These are phyloP conservation scores for Malus sieversii DNA, from an alignment of 306 rosid genomes.

Conservation along the genomic window DNA sequence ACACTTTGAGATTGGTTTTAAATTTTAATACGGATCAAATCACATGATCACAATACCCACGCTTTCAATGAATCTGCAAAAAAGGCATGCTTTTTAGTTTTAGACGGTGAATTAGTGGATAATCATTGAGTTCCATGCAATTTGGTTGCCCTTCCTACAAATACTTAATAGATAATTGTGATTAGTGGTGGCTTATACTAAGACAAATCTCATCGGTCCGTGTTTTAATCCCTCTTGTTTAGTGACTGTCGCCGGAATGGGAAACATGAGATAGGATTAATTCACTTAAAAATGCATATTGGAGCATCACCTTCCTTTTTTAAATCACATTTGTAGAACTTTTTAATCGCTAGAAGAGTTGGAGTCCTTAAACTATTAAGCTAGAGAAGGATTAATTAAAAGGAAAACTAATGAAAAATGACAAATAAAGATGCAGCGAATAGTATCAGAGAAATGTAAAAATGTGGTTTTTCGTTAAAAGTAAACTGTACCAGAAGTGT, in stretches of 20 bases:
- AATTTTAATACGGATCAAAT: too few relatives aligned
- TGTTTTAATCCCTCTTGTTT: slow-evolving; percentile 11
- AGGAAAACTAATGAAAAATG: too few relatives aligned
- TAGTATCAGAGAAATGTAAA: too few relatives aligned
- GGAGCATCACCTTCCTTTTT: too few relatives aligned
- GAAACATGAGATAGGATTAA: neutral
- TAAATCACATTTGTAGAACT: neutral
- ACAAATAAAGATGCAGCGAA: too few relatives aligned
- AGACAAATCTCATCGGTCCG: slow-evolving; percentile 10
- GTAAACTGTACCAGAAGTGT: too few relatives aligned
- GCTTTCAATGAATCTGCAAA: neutral
- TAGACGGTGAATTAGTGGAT: neutral
- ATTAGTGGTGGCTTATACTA: slow-evolving; percentile 2
- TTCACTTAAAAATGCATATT: neutral
- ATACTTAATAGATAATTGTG: neutral
- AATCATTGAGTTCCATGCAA: slow-evolving; percentile 3
- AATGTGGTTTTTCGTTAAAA: too few relatives aligned
- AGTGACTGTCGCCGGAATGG: neutral
- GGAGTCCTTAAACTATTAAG: neutral
- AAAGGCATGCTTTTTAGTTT: neutral
- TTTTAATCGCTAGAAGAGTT: neutral
- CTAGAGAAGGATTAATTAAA: neutral
- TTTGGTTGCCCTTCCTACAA: slow-evolving; percentile 1
- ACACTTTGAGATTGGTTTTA: neutral
- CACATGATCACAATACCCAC: neutral